These are phyloP conservation scores for Dendrobium nobile DNA, from an alignment of 106 monocot genomes.

Conservation along the genomic window DNA sequence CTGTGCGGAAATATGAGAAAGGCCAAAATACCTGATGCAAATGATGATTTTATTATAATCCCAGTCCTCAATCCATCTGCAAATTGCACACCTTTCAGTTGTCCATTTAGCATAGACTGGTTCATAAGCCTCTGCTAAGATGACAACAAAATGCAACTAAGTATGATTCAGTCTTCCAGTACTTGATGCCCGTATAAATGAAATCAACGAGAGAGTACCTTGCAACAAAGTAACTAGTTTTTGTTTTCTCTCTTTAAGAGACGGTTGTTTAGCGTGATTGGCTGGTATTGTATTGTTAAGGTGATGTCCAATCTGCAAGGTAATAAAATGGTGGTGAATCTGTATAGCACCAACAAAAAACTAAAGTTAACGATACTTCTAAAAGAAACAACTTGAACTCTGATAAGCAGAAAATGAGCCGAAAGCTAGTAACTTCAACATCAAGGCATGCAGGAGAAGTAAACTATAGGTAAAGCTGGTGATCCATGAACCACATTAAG, in stretches of 20 bases:
- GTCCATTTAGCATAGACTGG: conserved; percentile 88
- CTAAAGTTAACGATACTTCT: no score
- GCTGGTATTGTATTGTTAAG: conserved; percentile 15
- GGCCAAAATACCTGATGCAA: conserved; percentile 63
- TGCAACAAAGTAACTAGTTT: conserved; percentile 49
- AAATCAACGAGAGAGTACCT: conserved; percentile 28
- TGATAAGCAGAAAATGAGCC: no score
- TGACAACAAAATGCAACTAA: not conserved
- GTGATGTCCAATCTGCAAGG: conserved; percentile 52
- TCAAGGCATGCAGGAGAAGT: no score
- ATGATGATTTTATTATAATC: conserved; percentile 99
- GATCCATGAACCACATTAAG: no score
- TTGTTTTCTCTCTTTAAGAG: conserved; percentile 61
- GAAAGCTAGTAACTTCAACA: no score
- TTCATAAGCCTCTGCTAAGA: conserved; percentile 62
- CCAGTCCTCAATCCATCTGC: conserved; percentile 99
- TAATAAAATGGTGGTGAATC: not conserved
- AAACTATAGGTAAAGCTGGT: no score
- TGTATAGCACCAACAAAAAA: no score
- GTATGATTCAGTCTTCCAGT: not conserved
- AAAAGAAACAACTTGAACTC: no score
- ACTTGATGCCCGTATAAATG: not conserved
- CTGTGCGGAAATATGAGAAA: not conserved
- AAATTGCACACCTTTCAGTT: conserved; percentile 93
- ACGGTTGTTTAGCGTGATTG: conserved; percentile 40